Conservation (phyloP, 1,284 basidiomycete species). For the Clitocybe nebularis region DNA sequence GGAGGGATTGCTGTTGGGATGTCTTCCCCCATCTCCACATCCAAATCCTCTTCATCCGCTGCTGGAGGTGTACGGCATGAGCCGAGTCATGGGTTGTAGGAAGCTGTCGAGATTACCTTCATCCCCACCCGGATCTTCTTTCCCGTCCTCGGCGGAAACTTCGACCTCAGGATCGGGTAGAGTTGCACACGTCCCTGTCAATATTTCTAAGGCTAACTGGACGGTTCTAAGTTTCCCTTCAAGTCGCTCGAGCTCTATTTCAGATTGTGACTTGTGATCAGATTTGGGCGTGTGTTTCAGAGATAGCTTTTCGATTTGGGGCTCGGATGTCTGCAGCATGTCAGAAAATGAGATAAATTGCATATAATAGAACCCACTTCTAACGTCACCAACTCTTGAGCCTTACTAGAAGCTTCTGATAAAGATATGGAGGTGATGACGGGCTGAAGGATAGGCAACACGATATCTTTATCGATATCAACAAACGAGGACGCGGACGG, state of each 20-base stretch:
- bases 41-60: constrained; percentile 26
- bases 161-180: constrained; percentile 66
- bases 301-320: constrained; percentile 53
- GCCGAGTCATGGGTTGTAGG: too few species aligned
- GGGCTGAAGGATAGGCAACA: constrained; percentile 71
- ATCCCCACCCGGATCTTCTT: constrained; percentile 28
- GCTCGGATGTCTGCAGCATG: constrained; percentile 48
- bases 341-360: too few species aligned
- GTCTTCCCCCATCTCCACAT: constrained; percentile 36
- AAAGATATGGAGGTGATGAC: constrained; percentile 65
- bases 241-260: constrained; percentile 69
- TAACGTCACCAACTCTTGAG: constrained; percentile 50
- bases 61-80: too few species aligned
- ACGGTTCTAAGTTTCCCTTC: constrained; percentile 73
- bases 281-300: constrained; percentile 59
- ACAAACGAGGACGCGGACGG: constrained; percentile 57
- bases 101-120: constrained; percentile 10
- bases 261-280: constrained; percentile 68
- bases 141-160: constrained; percentile 26
- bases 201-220: constrained; percentile 78
- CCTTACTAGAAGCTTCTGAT: constrained; percentile 44
- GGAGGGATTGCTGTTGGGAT: constrained; percentile 23
- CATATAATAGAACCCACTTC: constrained; percentile 35
- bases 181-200: constrained; percentile 86
- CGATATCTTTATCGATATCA: constrained; percentile 68